Evolutionary conservation across 805 yeast species (phyloP), one percentile per base, ranked within the genome.

Genomic region (Pichia nanzhaoensis): DNA sequence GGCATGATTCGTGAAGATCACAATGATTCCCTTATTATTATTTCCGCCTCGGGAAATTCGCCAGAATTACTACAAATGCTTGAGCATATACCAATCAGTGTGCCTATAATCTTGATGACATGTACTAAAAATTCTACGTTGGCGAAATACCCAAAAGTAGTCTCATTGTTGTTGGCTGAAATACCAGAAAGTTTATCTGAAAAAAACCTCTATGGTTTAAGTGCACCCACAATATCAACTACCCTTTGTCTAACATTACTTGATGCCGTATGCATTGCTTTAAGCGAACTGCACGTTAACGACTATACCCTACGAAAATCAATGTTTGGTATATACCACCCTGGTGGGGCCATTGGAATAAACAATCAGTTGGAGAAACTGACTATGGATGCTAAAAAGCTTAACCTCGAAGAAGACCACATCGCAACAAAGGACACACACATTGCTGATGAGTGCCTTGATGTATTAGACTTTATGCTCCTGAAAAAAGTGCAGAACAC

Each of bases 261-360:
- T 9, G 96, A 89, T 58, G 85, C 95, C 1, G 75, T 84, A 14
- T 75, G 84, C 33, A 73, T 89, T 40, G 84, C 95, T 0, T 64
- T 89, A 20, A 74, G 81, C 40, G 93, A 87, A 57, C 59, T 82
- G 56, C 73, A 81, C 44, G 78, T 79, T 44, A 66, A 67, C 8
- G 88, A 86, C 55, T 61, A 70, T 27, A 61, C 65, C 32, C 66
- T 70, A 45, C 68, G 95, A 35, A 73, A 71, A 50, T 64, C 61
- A 47, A 62, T 72, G 32, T 88, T 88, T 63, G 80, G 83, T 8
- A 74, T 74, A 50, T 75, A 82, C 57, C 96, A 88, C 57, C 96
- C 96, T 1, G 96, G 96, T 18, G 96, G 96, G 16, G 84, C 93
- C 2, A 87, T 88, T 57, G 96, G 96, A 14, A 69, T 68, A 43